Conservation (phyloP, 495 filamentous ascomycete species). For the Achaetomiella virescens region DNA sequence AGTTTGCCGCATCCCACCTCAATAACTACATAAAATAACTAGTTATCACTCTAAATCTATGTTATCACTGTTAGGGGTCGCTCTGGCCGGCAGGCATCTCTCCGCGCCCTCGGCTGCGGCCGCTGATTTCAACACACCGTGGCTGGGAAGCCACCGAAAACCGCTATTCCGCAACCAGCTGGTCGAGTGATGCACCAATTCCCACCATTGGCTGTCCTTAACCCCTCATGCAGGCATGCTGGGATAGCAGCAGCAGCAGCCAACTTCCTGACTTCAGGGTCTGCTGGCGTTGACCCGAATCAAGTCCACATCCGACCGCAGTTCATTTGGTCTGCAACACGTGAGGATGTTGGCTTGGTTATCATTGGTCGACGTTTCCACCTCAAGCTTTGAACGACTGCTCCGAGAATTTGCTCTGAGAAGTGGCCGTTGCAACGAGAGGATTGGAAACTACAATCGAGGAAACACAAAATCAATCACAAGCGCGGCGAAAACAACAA, state of each 20-base stretch:
- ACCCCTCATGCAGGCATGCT: background rate
- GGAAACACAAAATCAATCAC: background rate
- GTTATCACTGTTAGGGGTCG: too few species aligned
- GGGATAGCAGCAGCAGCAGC: background rate
- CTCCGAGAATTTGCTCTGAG: too few species aligned
- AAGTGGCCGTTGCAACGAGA: too few species aligned
- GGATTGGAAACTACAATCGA: too few species aligned
- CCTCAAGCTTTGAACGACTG: too few species aligned
- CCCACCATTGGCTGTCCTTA: background rate
- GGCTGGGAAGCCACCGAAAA: background rate
- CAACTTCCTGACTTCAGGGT: background rate
- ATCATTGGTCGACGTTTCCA: too few species aligned
- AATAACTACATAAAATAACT: background rate
- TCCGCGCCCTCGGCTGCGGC: too few species aligned
- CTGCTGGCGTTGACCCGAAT: too few species aligned
- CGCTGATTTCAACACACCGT: too few species aligned
- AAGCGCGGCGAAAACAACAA: slow-evolving; percentile 44
- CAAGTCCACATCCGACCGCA: background rate
- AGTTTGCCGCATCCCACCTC: background rate
- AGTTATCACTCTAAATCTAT: too few species aligned
- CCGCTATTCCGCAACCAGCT: background rate
- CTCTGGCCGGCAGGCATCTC: too few species aligned
- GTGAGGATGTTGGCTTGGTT: too few species aligned
- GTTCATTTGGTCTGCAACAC: background rate
- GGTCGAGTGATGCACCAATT: background rate